Conservation (phyloP, 2,329 filamentous ascomycete genomes). For the Stagonosporopsis chrysanthemi region DNA sequence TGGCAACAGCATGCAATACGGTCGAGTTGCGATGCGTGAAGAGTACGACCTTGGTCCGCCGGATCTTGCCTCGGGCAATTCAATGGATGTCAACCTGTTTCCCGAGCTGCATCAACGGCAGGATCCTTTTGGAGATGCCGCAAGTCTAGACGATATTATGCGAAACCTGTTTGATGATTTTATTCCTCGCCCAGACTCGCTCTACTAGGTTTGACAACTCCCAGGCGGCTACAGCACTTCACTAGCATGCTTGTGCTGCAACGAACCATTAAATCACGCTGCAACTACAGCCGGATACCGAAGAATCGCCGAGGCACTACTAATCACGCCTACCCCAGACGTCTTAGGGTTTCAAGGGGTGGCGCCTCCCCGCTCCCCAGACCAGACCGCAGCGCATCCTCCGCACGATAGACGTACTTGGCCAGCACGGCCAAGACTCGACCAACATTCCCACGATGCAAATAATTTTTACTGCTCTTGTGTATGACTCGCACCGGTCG, state of each 20-base stretch:
- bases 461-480: background rate
- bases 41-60: background rate
- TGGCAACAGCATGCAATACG: background rate
- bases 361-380: too few species aligned
- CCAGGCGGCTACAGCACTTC: background rate
- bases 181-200: slow-evolving; percentile 59
- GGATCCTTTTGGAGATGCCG: background rate
- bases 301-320: background rate
- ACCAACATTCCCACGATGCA: background rate
- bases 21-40: background rate
- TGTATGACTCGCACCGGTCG: background rate
- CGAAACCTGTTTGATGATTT: slow-evolving; percentile 65
- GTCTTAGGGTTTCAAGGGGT: background rate
- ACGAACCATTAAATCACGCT: background rate
- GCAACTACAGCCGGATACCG: background rate
- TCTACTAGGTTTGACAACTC: background rate
- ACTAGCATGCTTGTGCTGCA: background rate
- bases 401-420: background rate
- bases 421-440: background rate
- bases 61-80: background rate
- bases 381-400: background rate
- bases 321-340: background rate
- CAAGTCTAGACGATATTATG: background rate
- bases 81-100: background rate
- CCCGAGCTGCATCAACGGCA: background rate